Evolutionary conservation across 1,284 basidiomycete genomes (phyloP).

Genomic region (Apiotrichum mycotoxinovorans): DNA sequence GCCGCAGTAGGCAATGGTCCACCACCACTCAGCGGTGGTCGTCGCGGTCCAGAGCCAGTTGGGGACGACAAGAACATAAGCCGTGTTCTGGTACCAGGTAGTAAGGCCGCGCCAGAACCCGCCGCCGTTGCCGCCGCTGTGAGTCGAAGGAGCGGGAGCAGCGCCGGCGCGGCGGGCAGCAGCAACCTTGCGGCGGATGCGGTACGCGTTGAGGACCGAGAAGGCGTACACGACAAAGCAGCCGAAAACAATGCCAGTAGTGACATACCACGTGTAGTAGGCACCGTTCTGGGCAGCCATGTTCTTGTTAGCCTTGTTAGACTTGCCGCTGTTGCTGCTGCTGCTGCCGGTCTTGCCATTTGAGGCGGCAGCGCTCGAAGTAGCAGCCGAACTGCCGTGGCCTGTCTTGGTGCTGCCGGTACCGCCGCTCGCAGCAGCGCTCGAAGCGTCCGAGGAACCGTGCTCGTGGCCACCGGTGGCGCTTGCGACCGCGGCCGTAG

Average conservation of each 20-base stretch:
- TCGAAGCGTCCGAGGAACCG: too few species aligned
- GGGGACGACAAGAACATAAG: slow-evolving; percentile 15
- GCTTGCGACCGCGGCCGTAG: too few species aligned
- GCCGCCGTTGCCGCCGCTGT: too few species aligned
- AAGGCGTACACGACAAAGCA: slow-evolving; percentile 6
- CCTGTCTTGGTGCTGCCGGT: too few species aligned
- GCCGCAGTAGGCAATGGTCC: slow-evolving; percentile 16
- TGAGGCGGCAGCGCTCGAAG: too few species aligned
- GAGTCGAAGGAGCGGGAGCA: neutral
- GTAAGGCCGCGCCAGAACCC: neutral
- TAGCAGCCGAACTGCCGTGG: too few species aligned
- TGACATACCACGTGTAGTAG: slow-evolving; percentile 17
- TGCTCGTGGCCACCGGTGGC: too few species aligned
- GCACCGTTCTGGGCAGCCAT: neutral
- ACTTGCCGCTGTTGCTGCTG: neutral
- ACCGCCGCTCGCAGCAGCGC: too few species aligned
- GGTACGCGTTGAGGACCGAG: neutral
- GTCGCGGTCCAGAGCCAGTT: slow-evolving; percentile 14
- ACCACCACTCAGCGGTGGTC: slow-evolving; percentile 14
- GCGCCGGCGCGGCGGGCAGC: slow-evolving; percentile 2
- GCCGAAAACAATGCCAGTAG: slow-evolving; percentile 11
- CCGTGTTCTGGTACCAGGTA: slow-evolving; percentile 9
- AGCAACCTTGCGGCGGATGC: slow-evolving; percentile 9
- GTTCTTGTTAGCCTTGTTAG: neutral
- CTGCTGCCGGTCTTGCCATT: neutral